Percentiles rank a stretch among this genome's conserved stretches.
These are phyloP conservation scores for Cladosporium oxysporum DNA, from an alignment of 2,329 filamentous ascomycete species.

Conservation along the genomic window DNA sequence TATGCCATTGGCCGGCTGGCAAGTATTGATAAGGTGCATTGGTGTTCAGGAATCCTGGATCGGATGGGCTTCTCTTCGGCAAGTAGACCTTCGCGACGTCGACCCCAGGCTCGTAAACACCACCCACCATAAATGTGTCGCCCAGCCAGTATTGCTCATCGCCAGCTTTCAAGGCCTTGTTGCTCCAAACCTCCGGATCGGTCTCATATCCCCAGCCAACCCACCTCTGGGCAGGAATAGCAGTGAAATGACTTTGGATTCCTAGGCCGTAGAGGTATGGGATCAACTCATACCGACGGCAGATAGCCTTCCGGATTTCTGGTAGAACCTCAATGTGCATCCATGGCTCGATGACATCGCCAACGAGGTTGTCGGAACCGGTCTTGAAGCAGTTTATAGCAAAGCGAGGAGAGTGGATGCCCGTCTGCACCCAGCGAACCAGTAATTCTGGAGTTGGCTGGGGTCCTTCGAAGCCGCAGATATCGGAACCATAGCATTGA, in stretches of 20 bases:
- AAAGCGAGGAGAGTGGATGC: slow-evolving; percentile 68
- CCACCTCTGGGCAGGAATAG: slow-evolving; percentile 69
- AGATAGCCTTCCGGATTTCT: slow-evolving; percentile 65
- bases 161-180: slow-evolving; percentile 58
- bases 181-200: slow-evolving; percentile 66
- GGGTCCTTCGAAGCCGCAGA: slow-evolving; percentile 73
- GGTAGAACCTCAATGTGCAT: slow-evolving; percentile 71
- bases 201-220: slow-evolving; percentile 71
- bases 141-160: slow-evolving; percentile 76
- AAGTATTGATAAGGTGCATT: slow-evolving; percentile 63
- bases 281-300: slow-evolving; percentile 69
- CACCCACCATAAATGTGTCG: slow-evolving; percentile 64
- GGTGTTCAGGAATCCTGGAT: slow-evolving; percentile 62
- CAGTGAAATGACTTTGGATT: slow-evolving; percentile 62
- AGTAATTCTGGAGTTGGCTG: slow-evolving; percentile 71
- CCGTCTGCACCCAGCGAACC: slow-evolving; percentile 72
- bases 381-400: slow-evolving; percentile 82
- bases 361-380: slow-evolving; percentile 64
- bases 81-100: slow-evolving; percentile 62
- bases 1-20: slow-evolving; percentile 55
- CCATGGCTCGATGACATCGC: slow-evolving; percentile 76
- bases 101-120: slow-evolving; percentile 64
- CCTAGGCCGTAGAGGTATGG: slow-evolving; percentile 70
- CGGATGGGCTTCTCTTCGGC: slow-evolving; percentile 47
- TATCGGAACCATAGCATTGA: slow-evolving; percentile 67